Conservation (phyloP, 148 eudicot genomes). For the Diospyros kaki region DNA sequence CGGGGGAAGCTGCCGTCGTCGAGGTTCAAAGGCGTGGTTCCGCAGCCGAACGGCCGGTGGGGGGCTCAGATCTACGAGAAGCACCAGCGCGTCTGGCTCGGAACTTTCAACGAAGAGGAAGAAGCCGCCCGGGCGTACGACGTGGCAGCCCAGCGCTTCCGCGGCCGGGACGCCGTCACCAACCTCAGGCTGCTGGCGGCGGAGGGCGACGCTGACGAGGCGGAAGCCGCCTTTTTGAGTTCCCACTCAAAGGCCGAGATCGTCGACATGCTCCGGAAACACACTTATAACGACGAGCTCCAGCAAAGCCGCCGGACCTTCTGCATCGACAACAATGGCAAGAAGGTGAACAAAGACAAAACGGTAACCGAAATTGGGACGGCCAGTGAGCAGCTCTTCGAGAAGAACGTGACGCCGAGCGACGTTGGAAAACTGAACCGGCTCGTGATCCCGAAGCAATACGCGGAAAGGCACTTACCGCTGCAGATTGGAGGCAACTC, state of each 20-base stretch:
- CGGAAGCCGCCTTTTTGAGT: conserved; percentile 36
- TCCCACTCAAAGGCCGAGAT: conserved; percentile 66
- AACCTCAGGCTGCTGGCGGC: conserved; percentile 54
- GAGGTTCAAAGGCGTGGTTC: conserved; percentile 83
- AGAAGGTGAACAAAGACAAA: not conserved
- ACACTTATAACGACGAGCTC: conserved; percentile 75
- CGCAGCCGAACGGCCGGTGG: conserved; percentile 89
- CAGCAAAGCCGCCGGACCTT: conserved; percentile 44
- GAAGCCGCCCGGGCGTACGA: conserved; percentile 81
- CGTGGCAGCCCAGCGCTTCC: conserved; percentile 71
- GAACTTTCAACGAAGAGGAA: conserved; percentile 73
- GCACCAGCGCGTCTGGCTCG: conserved; percentile 86
- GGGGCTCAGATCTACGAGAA: conserved; percentile 95
- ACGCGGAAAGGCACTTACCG: conserved; percentile 88
- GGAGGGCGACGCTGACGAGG: conserved; percentile 22
- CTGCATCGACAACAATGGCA: not conserved
- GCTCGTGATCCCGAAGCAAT: conserved; percentile 80
- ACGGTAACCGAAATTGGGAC: not conserved
- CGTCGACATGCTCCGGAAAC: conserved; percentile 78
- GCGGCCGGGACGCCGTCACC: conserved; percentile 85
- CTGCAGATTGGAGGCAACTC: conserved; percentile 29
- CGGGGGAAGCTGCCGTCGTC: conserved; percentile 67
- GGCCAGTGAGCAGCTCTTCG: conserved; percentile 54
- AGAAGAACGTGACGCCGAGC: conserved; percentile 78
- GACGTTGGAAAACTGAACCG: conserved; percentile 85